Base-by-base conservation (phyloP, 768 basidiomycete genomes). In the Naganishia kalamii region DNA sequence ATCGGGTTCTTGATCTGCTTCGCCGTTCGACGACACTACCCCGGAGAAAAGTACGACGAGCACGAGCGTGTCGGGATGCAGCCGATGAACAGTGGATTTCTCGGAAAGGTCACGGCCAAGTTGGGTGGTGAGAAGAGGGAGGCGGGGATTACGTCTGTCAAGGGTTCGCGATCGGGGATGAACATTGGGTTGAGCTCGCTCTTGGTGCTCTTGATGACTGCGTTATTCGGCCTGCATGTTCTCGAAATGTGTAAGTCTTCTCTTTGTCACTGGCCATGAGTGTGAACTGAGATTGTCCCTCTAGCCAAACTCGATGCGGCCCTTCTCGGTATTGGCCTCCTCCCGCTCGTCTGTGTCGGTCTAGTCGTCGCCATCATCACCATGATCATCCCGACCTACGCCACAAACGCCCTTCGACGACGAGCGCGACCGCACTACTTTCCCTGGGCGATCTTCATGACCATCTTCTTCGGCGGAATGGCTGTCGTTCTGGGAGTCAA, bases 1-100 rank as follows among this genome's bases (percentile, higher is more conserved):
- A 27, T 65, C 54, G 54, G 54, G 27, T 65, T 65, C 64, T 4
- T 60, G 4, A 17, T 60, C 10, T 65, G 64, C 35, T 65, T 65
- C 35, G 64, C 64, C 23, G 48, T 65, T 10, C 41, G 64, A 11
- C 44, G 32, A 7, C 41, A 47, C 27, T 49, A 59, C 43, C 64
- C 64, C 13, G 64, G 64, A 23, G 43, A 65, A 40, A 37, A 21
- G n/a, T 37, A 41, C 43, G 44, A 60, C 6, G 32, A 35, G 35
- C 17, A 60, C 6, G 46, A 44, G 15, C 4, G 25, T 10, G 43
- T 47, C 8, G 60, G 46, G 43, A 61, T 61, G 60, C n/a, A 23
- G 40, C 11, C 19, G 19, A 30, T 61, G 32, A 61, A 48, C 21
- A 61, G 41, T 25, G 43, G 60, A 15, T 35, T 29, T 3, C 11